Evolutionary conservation across 768 basidiomycete species (phyloP).

Genomic region (Rhizopogon sp.): DNA sequence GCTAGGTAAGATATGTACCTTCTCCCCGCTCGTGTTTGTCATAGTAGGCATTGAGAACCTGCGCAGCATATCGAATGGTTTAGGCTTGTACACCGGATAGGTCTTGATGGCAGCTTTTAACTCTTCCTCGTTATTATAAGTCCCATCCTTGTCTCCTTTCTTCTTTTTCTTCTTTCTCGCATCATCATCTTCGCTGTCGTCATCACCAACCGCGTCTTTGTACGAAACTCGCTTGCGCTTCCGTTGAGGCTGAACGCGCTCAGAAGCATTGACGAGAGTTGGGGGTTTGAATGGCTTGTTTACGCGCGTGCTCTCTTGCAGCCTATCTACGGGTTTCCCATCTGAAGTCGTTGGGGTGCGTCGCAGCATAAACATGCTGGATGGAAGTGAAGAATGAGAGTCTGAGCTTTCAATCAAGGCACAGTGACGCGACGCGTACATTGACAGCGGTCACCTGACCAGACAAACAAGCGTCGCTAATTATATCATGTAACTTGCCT

Average conservation of each 20-base stretch:
- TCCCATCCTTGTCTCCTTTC: slow-evolving; percentile 52
- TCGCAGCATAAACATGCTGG: slow-evolving; percentile 51
- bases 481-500: not conserved
- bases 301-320: slow-evolving; percentile 67
- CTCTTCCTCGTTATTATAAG: slow-evolving; percentile 54
- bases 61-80: slow-evolving; percentile 63
- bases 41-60: slow-evolving; percentile 85
- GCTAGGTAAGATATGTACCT: slow-evolving; percentile 50
- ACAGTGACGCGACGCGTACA: slow-evolving; percentile 5
- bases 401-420: not conserved
- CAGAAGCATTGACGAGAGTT: slow-evolving; percentile 36
- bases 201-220: slow-evolving; percentile 60
- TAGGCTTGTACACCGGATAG: slow-evolving; percentile 79
- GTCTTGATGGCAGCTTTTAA: slow-evolving; percentile 58
- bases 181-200: slow-evolving; percentile 51
- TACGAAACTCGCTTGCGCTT: slow-evolving; percentile 90
- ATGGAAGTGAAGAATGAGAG: not conserved
- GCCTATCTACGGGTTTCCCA: slow-evolving; percentile 60
- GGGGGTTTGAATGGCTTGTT: slow-evolving; percentile 83
- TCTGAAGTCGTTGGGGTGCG: slow-evolving; percentile 66
- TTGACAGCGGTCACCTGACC: slow-evolving; percentile 18
- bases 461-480: not conserved
- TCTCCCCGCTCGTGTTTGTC: slow-evolving; percentile 62
- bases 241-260: slow-evolving; percentile 60
- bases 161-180: slow-evolving; percentile 58